Evolutionary conservation across 2,329 filamentous ascomycete genomes (phyloP).

Genomic region (Lachnellula hyalina): DNA sequence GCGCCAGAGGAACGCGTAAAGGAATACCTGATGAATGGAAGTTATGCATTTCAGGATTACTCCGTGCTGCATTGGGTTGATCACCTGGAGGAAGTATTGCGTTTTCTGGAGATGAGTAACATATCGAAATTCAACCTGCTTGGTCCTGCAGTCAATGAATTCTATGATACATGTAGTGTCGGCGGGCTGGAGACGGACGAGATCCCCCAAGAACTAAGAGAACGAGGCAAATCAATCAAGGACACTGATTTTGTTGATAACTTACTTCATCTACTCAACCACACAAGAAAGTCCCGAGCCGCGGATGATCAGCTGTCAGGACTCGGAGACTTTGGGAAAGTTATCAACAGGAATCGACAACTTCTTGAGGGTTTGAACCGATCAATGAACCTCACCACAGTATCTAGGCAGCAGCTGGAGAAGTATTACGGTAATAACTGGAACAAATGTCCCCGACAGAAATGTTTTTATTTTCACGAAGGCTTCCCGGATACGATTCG

Average conservation of each 20-base stretch:
- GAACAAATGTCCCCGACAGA: constrained; percentile 36
- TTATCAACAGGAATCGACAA: constrained; percentile 2
- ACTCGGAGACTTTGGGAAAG: background rate
- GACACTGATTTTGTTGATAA: background rate
- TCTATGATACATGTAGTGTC: background rate
- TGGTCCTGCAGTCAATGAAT: constrained; percentile 6
- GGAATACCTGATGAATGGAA: constrained; percentile 10
- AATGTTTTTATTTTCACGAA: constrained; percentile 38
- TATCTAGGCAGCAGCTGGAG: background rate
- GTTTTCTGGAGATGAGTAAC: constrained; percentile 13
- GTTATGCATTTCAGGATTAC: constrained; percentile 29
- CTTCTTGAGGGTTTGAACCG: constrained; percentile 1
- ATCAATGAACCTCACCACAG: background rate
- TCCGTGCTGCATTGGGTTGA: constrained; percentile 27
- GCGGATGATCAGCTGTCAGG: background rate
- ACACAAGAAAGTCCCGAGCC: background rate
- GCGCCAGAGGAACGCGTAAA: constrained; percentile 1
- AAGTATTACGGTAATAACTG: constrained; percentile 31
- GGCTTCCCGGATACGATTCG: constrained; percentile 32
- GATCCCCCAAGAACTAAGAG: background rate
- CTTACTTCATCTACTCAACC: background rate
- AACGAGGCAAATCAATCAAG: background rate
- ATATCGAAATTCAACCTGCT: constrained; percentile 1
- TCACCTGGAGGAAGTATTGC: constrained; percentile 18
- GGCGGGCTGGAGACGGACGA: background rate